These are phyloP conservation scores for Scedosporium aurantiacum DNA, from an alignment of 2,329 filamentous ascomycete genomes.

Conservation along the genomic window DNA sequence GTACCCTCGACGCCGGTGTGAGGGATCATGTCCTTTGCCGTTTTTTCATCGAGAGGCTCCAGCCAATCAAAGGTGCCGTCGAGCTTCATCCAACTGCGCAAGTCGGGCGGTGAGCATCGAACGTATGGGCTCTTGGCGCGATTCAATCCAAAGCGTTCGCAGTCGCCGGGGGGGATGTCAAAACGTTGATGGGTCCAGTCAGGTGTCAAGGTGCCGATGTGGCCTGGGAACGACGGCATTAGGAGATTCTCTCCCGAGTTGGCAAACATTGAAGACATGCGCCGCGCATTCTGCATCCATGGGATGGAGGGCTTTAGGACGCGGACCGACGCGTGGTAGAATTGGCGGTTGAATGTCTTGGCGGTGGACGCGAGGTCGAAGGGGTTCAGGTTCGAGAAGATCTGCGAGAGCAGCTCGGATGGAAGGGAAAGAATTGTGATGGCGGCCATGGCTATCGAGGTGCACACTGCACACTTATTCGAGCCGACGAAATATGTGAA, in stretches of 20 bases:
- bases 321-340: neutral
- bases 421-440: neutral
- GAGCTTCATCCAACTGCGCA: slow-evolving; percentile 2
- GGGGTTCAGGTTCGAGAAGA: slow-evolving; percentile 1
- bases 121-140: neutral
- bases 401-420: neutral
- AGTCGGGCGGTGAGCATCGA: slow-evolving; percentile 5
- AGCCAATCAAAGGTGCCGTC: slow-evolving; percentile 7
- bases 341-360: slow-evolving; percentile 1
- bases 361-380: neutral
- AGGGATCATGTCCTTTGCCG: neutral
- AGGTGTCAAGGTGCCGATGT: neutral
- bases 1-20: neutral
- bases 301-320: neutral
- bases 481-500: too few species aligned
- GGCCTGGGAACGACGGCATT: neutral
- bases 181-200: neutral
- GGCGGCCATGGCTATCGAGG: neutral
- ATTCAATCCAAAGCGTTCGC: neutral
- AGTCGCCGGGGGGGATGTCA: neutral
- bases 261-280: neutral
- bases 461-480: too few species aligned
- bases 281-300: neutral
- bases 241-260: neutral
- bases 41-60: neutral